Evolutionary conservation across 495 filamentous ascomycete genomes (phyloP).

Genomic region (Podospora bellae-mahoneyi): DNA sequence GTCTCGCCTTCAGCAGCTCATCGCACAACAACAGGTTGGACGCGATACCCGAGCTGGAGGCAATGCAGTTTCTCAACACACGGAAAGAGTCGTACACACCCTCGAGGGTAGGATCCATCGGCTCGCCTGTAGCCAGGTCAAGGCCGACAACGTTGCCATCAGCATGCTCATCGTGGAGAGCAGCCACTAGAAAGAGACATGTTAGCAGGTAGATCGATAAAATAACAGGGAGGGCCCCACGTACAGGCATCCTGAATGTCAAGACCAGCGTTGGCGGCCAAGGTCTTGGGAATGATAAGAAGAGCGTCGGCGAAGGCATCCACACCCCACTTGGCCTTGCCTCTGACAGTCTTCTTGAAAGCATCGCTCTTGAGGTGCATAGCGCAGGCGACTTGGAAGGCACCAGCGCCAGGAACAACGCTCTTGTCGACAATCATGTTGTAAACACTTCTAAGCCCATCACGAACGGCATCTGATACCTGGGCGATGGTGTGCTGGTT

Average conservation of each 20-base stretch:
- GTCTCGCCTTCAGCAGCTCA: conserved; percentile 93
- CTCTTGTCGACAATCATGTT: conserved; percentile 97
- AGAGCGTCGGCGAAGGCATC: conserved; percentile 92
- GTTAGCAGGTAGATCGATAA: conserved; percentile 19
- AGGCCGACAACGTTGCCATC: conserved; percentile 87
- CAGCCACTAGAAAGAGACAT: conserved; percentile 56
- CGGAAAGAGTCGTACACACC: conserved; percentile 97
- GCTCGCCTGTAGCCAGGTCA: conserved; percentile 77
- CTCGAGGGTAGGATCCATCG: conserved; percentile 92
- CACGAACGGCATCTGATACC: conserved; percentile 94
- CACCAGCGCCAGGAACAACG: conserved; percentile 90
- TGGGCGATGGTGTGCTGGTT: conserved; percentile 95
- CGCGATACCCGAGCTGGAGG: conserved; percentile 91
- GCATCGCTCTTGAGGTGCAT: conserved; percentile 79
- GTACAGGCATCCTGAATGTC: conserved; percentile 90
- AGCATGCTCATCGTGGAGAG: conserved; percentile 75
- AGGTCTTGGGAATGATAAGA: conserved; percentile 91
- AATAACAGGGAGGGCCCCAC: conserved; percentile 28
- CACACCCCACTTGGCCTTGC: conserved; percentile 94
- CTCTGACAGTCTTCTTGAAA: conserved; percentile 85
- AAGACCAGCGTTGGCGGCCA: conserved; percentile 93
- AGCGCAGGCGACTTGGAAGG: conserved; percentile 93
- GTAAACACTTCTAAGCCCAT: conserved; percentile 91
- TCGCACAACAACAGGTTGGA: conserved; percentile 94
- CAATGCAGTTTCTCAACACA: conserved; percentile 87